These are phyloP conservation scores for Kwoniella shandongensis DNA, from an alignment of 768 basidiomycete genomes.

Conservation along the genomic window DNA sequence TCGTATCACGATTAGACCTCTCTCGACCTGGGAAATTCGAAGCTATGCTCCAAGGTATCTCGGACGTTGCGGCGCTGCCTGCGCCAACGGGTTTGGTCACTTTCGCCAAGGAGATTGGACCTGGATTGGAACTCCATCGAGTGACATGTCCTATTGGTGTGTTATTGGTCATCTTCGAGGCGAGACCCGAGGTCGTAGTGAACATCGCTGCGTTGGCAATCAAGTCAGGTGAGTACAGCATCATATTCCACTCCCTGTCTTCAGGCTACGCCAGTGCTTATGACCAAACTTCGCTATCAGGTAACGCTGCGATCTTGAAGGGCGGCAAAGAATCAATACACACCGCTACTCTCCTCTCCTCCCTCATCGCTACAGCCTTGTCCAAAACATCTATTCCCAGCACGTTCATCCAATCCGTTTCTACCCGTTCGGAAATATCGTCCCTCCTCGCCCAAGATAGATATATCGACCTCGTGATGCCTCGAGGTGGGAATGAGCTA, in stretches of 20 bases:
- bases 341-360: conserved; percentile 73
- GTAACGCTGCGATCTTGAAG: conserved; percentile 95
- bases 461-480: conserved; percentile 96
- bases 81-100: conserved; percentile 83
- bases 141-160: conserved; percentile 97
- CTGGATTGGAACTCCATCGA: conserved; percentile 81
- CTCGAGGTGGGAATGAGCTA: conserved; percentile 86
- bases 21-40: conserved; percentile 81
- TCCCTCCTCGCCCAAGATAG: conserved; percentile 79
- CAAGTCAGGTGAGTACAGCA: conserved; percentile 72
- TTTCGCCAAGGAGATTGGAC: conserved; percentile 87
- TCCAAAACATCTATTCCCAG: conserved; percentile 69
- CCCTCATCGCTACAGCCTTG: conserved; percentile 76
- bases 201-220: conserved; percentile 95
- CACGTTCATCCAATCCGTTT: conserved; percentile 85
- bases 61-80: conserved; percentile 78
- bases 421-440: conserved; percentile 86
- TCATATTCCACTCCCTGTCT: neutral
- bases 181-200: conserved; percentile 94
- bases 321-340: conserved; percentile 92
- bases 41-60: conserved; percentile 84
- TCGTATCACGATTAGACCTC: conserved; percentile 81
- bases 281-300: no score
- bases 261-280: no score
- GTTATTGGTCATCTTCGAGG: conserved; percentile 93